Evolutionary conservation across 352 stramenopile species (phyloP), one percentile per base, ranked within the genome.

Genomic region (Hyaloperonospora arabidopsidis): DNA sequence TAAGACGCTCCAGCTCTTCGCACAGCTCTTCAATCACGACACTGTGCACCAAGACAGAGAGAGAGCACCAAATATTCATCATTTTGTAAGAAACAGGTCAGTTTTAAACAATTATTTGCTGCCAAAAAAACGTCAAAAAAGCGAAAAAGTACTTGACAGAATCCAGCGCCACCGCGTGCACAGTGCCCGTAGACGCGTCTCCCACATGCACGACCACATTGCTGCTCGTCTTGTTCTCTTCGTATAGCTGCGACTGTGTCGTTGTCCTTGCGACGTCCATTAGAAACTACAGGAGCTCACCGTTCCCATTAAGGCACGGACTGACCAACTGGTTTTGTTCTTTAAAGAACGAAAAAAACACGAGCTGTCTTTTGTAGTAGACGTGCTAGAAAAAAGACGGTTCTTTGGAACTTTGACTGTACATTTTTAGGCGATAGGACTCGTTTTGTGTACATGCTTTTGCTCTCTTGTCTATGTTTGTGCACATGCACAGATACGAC

Each of bases 11-110:
- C 22, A 94, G 58, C 43, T 83, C 75, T 11, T 89, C 72, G 14
- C 79, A 73, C 15, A 94, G 50, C 56, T 89, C 75, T 21, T 87
- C 75, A 1, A 92, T 69, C 23, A 74, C 68, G 12, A 89, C 52
- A 46, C 83, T 93, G 28, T 11, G 45, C 5, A 35, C 8, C 6
- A 34, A 57, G 23, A 43, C 18, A 41, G 13, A 51, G 19, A 41
- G 34, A 36, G 17, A 25, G 3, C 3, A 44, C 15, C n/a, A 14
- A 44, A 44, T 44, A 14, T 59, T 59, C 59, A 44, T 53, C 58
- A 40, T 43, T 39, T 28, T n/a, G 55, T 46, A 29, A 47, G 28
- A 59, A 48, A 8, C 21, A 53, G 17, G 38, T 44, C 19, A 21
- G 38, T 44, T n/a, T 18, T n/a, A 18, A 44, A 44, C 19, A 21